Base-by-base conservation (phyloP, 495 filamentous ascomycete species). In the Chaetomium cochliodes region DNA sequence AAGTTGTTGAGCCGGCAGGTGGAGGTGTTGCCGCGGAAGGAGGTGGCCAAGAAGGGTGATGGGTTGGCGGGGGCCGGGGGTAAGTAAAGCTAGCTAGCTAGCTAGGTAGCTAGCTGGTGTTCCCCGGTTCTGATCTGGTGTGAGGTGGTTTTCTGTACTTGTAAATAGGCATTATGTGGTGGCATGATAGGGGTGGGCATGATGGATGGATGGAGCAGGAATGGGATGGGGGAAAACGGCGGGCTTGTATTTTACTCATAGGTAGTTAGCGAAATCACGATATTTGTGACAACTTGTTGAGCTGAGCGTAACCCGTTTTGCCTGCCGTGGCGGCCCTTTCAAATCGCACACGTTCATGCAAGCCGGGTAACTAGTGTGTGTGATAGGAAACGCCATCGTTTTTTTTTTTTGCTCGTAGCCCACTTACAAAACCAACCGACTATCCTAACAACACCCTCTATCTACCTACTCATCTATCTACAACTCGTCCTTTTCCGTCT, bases 1-100 rank as follows among this genome's bases (percentile, higher is more conserved):
- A 77, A 79, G 50, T 68, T 98, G 66, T 75, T 98, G 30, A 88
- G 87, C 67, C 83, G 87, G 62, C 86, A 91, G 68, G 82, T 96
- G 8, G 84, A 86, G 68, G 78, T 84, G 49, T 67, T 90, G 20
- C 82, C 84, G 15, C 79, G 84, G 61, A 82, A 79, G 66, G 82
- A 84, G 52, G 78, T 80, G 3, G 76, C 66, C n/a, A 78, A 76
- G 67, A 74, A 76, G 59, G 78, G 68, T 44, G 80, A 74, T 51
- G 79, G 70, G 56, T 70, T 71, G 37, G 23, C n/a, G 0, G 46
- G 54, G 22, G 18, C 6, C 1, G n/a, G 7, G 28, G 51, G 64
- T 20, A 55, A 18, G 51, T 61, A 53, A 15, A 44, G 13, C 9
- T 18, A 5, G n/a, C n/a, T 22, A 44, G 13, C 9, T 18, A 5